phyloP scores from a whole-genome alignment of 2,329 filamentous ascomycete genomes.

The Pseudocercospora crystallina region DNA sequence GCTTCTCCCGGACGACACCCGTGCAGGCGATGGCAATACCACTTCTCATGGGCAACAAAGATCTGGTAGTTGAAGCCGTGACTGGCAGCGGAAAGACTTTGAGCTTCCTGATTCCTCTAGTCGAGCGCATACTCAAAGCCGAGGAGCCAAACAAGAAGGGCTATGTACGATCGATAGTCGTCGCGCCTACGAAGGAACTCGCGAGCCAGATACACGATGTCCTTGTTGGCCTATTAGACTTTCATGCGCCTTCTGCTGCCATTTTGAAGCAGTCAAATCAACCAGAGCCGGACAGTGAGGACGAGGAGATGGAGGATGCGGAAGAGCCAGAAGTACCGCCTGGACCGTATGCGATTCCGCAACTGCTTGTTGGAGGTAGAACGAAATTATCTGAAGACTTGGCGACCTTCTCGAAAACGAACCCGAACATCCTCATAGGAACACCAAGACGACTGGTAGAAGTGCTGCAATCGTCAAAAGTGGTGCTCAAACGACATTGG shows the following conservation, averaged over 20 bases:
- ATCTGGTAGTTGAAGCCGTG: constrained; percentile 88
- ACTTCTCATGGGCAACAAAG: constrained; percentile 84
- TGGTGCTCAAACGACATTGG: constrained; percentile 34
- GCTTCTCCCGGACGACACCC: constrained; percentile 83
- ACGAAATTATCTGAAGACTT: constrained; percentile 83
- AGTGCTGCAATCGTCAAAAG: constrained; percentile 71
- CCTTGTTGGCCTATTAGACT: constrained; percentile 71
- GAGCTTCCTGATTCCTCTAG: constrained; percentile 77
- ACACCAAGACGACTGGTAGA: constrained; percentile 90
- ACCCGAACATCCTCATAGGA: constrained; percentile 84
- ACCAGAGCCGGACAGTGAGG: constrained; percentile 40
- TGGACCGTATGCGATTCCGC: constrained; percentile 67
- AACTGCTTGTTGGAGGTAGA: constrained; percentile 81
- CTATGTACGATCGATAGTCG: constrained; percentile 85
- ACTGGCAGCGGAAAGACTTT: constrained; percentile 91
- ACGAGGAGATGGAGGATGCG: constrained; percentile 39
- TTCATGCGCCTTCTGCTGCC: constrained; percentile 77
- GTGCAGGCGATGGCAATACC: constrained; percentile 93
- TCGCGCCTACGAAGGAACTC: constrained; percentile 89
- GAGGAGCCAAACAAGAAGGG: constrained; percentile 84
- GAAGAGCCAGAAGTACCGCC: constrained; percentile 46
- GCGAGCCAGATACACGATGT: constrained; percentile 88
- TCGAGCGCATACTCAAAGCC: constrained; percentile 76
- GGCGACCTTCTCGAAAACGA: constrained; percentile 76
- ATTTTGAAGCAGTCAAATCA: constrained; percentile 55